Evolutionary conservation across 495 filamentous ascomycete species (phyloP), one percentile per base, ranked within the genome.

Genomic region (Trichocladium uniseriatum): DNA sequence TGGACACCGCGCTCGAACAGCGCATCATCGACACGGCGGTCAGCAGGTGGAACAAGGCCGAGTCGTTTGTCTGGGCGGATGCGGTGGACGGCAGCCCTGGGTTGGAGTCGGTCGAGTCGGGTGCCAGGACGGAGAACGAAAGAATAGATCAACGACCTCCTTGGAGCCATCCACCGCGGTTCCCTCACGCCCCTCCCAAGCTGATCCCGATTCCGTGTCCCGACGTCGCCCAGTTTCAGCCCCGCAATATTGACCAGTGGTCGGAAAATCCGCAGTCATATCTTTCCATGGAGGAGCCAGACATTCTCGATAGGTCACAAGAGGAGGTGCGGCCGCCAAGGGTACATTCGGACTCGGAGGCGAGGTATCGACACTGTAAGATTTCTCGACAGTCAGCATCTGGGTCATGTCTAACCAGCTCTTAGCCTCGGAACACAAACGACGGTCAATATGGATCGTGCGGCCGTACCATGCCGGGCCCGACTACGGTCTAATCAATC

Each of bases 211-310:
- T 57, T 7, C 45, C 48, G 4, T 51, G 19, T 32, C 39, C 57
- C 6, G 55, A 55, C 10, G 21, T 45, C 16, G 37, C 22, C n/a
- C 21, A 34, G 18, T 45, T 53, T 7, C 51, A 46, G 27, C 28
- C 39, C 6, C 32, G 19, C 2, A 3, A 35, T 1, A 5, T 37
- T 1, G 49, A 55, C 7, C n/a, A 38, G 4, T 63, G 58, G 58
- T 44, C 51, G 5, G 47, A 58, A 18, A 65, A 65, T 29, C 62
- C 62, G 13, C 22, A 43, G n/a, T 65, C 62, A 7, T 65, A 61
- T 21, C 45, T 63, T 15, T 44, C 51, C 34, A 65, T 65, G 63
- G 58, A 61, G 16, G 55, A 61, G 22, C 51, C 47, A 2, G 47
- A 46, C 16, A 49, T 11, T 34, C 41, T 45, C 13, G 22, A 39